Evolutionary conservation across 192 early-diverging fungal genomes (phyloP).

Genomic region (Coemansia sp.): DNA sequence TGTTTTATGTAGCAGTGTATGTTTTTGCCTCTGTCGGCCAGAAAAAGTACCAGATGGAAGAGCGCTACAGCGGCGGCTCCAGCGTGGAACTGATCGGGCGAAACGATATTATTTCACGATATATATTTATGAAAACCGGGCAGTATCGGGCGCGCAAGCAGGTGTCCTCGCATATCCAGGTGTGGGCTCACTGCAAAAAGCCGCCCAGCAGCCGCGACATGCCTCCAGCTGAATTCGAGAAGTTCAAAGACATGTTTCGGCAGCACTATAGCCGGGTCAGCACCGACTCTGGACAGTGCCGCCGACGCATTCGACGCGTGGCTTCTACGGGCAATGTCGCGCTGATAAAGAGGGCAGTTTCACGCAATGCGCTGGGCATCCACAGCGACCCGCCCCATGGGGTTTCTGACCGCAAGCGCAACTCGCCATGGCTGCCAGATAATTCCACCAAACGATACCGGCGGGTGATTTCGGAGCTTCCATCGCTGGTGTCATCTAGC

Average conservation of each 20-base stretch:
- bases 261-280: constrained; percentile 36
- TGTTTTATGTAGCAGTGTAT: constrained; percentile 4
- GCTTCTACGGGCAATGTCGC: constrained; percentile 32
- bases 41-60: constrained; percentile 48
- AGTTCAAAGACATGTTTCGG: constrained; percentile 34
- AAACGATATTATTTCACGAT: constrained; percentile 75
- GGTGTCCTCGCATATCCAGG: constrained; percentile 77
- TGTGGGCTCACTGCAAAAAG: constrained; percentile 70
- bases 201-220: constrained; percentile 46
- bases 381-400: neutral
- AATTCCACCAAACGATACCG: constrained; percentile 29
- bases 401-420: constrained; percentile 25
- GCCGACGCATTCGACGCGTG: constrained; percentile 36
- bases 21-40: constrained; percentile 42
- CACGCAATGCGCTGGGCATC: constrained; percentile 26
- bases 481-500: constrained; percentile 12
- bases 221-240: constrained; percentile 28
- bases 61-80: constrained; percentile 12
- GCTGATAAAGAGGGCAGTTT: constrained; percentile 1
- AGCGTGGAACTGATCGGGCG: constrained; percentile 54
- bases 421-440: neutral
- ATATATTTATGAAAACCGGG: constrained; percentile 64
- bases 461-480: constrained; percentile 44
- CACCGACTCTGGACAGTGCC: constrained; percentile 20
- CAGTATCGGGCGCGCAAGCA: constrained; percentile 73